These are phyloP conservation scores for Flammula alnicola DNA, from an alignment of 1,284 basidiomycete species.

Conservation along the genomic window DNA sequence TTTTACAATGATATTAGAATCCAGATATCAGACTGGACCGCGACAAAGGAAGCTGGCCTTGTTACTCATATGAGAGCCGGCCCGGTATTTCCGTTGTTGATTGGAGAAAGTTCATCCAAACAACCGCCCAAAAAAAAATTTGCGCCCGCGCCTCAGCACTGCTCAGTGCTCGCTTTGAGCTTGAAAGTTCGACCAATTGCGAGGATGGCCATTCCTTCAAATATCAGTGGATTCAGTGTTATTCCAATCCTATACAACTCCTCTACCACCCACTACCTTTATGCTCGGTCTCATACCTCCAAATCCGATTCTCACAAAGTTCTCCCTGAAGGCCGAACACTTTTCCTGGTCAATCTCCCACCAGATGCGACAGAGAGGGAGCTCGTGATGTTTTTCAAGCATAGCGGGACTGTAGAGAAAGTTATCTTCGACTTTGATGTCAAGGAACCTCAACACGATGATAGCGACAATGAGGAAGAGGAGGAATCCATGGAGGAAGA, in stretches of 20 bases:
- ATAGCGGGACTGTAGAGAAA: slow-evolving; percentile 76
- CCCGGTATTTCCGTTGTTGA: too few relatives aligned
- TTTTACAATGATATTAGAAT: too few relatives aligned
- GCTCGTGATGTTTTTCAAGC: slow-evolving; percentile 72
- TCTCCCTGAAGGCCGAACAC: slow-evolving; percentile 72
- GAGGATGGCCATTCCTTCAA: slow-evolving; percentile 32
- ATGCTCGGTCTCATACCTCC: slow-evolving; percentile 61
- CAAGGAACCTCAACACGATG: slow-evolving; percentile 39
- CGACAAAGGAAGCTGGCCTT: too few relatives aligned
- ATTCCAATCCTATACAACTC: slow-evolving; percentile 61
- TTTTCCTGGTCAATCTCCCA: slow-evolving; percentile 87
- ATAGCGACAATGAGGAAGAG: slow-evolving; percentile 38
- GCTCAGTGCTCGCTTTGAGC: too few relatives aligned
- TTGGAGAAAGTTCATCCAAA: too few relatives aligned
- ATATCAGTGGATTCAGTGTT: slow-evolving; percentile 59
- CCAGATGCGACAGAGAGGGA: slow-evolving; percentile 84
- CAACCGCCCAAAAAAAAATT: too few relatives aligned
- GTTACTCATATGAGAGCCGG: too few relatives aligned
- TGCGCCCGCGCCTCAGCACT: too few relatives aligned
- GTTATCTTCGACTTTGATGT: slow-evolving; percentile 64
- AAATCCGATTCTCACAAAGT: slow-evolving; percentile 41
- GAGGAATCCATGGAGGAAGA: slow-evolving; percentile 40
- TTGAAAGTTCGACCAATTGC: too few relatives aligned
- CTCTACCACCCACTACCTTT: slow-evolving; percentile 63
- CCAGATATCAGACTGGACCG: too few relatives aligned